Percentiles rank a stretch among this genome's conserved stretches.
These are phyloP conservation scores for Populus pruinosa DNA, from an alignment of 345 rosid genomes.

Conservation along the genomic window DNA sequence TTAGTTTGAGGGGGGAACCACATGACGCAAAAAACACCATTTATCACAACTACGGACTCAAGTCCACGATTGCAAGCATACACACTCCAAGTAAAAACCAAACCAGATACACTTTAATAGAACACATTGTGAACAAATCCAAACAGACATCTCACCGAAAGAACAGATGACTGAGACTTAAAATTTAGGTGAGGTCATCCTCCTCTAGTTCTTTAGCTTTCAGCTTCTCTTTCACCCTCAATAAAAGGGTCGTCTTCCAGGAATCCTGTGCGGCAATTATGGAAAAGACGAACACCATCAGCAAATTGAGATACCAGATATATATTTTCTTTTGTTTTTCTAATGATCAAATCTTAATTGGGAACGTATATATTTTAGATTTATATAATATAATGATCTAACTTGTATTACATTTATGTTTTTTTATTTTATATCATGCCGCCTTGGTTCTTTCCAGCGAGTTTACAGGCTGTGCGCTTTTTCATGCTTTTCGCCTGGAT, in stretches of 20 bases:
- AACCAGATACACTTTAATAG: conserved; percentile 1
- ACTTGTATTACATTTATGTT: too few relatives aligned
- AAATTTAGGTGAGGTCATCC: conserved; percentile 85
- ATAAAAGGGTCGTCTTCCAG: conserved; percentile 90
- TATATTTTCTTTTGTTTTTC: too few relatives aligned
- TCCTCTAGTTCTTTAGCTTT: conserved; percentile 94
- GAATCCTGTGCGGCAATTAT: conserved; percentile 51
- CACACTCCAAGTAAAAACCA: conserved; percentile 16
- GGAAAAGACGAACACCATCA: not conserved
- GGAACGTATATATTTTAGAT: too few relatives aligned
- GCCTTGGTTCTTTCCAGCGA: too few relatives aligned
- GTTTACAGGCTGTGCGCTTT: too few relatives aligned
- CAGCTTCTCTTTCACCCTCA: conserved; percentile 97
- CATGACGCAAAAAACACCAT: not conserved
- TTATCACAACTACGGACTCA: conserved; percentile 12
- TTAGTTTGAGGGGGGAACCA: not conserved
- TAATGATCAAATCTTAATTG: too few relatives aligned
- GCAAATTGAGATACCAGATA: not conserved
- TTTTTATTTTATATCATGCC: too few relatives aligned
- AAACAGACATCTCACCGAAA: not conserved
- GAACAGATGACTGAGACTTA: conserved; percentile 8
- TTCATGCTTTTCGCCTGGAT: too few relatives aligned
- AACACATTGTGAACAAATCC: not conserved
- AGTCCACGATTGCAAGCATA: conserved; percentile 12
- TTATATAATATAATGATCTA: too few relatives aligned